phyloP scores from a whole-genome alignment of 306 rosid genomes.

The Acacia confusa region DNA sequence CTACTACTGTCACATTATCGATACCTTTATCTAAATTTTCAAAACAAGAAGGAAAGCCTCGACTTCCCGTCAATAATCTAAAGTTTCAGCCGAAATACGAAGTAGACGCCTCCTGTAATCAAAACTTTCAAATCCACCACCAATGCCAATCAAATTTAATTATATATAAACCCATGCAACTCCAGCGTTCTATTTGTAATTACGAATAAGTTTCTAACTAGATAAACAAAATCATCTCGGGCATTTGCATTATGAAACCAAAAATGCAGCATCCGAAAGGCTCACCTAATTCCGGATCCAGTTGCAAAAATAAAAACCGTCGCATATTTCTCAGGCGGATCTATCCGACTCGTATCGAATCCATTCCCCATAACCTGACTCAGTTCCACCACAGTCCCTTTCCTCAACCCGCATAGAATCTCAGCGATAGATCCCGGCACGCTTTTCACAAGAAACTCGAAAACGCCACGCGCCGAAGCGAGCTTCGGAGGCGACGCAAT shows the following conservation, averaged over 20 bases:
- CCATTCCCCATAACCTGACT: constrained; percentile 81
- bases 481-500: constrained; percentile 89
- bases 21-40: not conserved
- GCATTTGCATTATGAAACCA: not conserved
- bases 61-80: not conserved
- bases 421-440: constrained; percentile 86
- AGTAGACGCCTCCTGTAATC: not conserved
- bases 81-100: not conserved
- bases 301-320: constrained; percentile 80
- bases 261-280: not conserved
- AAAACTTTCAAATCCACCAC: not conserved
- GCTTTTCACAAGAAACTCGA: constrained; percentile 85
- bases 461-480: constrained; percentile 51
- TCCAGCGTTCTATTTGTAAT: not conserved
- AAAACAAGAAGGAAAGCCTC: not conserved
- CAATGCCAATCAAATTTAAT: not conserved
- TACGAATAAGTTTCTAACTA: not conserved
- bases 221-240: not conserved
- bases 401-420: constrained; percentile 73
- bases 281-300: constrained; percentile 93
- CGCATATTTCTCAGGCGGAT: constrained; percentile 63
- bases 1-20: not conserved
- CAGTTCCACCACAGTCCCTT: constrained; percentile 85
- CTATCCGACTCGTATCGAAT: constrained; percentile 62
- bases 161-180: not conserved